Conservation (phyloP, 257 asterid genomes). For the Rehmannia glutinosa region DNA sequence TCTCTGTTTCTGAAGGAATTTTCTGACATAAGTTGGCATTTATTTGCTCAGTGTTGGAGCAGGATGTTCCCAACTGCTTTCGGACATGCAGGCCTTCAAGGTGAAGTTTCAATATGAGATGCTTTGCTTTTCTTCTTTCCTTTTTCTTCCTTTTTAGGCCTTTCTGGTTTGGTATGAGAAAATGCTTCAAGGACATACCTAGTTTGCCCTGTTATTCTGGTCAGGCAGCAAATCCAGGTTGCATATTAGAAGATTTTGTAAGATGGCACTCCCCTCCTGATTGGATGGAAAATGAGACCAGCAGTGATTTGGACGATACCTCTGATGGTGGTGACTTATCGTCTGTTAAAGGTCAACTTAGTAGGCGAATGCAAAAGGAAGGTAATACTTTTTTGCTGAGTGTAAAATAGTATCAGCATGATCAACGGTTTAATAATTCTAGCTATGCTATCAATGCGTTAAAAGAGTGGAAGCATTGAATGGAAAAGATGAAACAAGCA, state of each 20-base stretch:
- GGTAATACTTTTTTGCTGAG: conserved; percentile 39
- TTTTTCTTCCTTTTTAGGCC: conserved; percentile 1
- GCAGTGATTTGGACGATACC: conserved; percentile 42
- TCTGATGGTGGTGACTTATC: conserved; percentile 47
- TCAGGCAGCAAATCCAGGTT: conserved; percentile 99
- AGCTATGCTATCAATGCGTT: too few relatives aligned
- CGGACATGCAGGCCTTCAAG: conserved; percentile 99
- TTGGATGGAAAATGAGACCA: conserved; percentile 69
- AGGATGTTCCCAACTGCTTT: conserved; percentile 97
- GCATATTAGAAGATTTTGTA: conserved; percentile 91
- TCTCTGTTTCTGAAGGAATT: not conserved
- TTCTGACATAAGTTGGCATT: conserved; percentile 31
- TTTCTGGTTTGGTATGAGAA: conserved; percentile 13
- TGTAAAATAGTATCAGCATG: not conserved
- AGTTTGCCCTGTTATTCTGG: conserved; percentile 24
- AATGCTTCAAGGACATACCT: conserved; percentile 12
- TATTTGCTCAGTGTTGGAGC: conserved; percentile 84
- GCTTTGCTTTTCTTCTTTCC: conserved; percentile 5
- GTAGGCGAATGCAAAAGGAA: conserved; percentile 97
- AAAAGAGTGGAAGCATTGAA: too few relatives aligned
- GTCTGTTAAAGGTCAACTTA: conserved; percentile 79
- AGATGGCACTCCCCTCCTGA: conserved; percentile 99
- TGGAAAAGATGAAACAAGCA: too few relatives aligned
- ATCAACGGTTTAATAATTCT: not conserved
- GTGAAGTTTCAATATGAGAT: conserved; percentile 40